Base-by-base conservation (phyloP, 768 basidiomycete species). In the Psilocybe cubensis region DNA sequence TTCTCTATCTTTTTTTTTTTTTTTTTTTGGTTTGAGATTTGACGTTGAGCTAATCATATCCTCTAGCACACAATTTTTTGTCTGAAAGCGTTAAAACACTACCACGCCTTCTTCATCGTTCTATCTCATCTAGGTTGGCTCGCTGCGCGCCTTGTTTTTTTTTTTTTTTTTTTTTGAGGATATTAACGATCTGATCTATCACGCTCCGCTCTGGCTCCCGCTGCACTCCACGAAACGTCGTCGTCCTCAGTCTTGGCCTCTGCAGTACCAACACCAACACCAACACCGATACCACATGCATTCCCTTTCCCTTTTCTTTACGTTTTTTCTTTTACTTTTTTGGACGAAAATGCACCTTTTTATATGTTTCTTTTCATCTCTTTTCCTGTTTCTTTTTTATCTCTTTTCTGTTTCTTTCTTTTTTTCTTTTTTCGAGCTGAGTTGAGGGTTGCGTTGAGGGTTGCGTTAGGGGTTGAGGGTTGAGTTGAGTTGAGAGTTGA, bases 51-150 rank as follows among this genome's bases (percentile, higher is more conserved):
- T n/a, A n/a, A n/a, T n/a, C n/a, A n/a, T n/a, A n/a, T n/a, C n/a
- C n/a, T 27, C 21, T 44, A 92, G 91, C 78, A 93, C 91, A 57
- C 91, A 93, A 72, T 93, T 92, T 79, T 92, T 92, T 78, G 89
- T 93, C 72, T 93, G 79, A 87, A n/a, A n/a, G n/a, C n/a, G n/a
- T n/a, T n/a, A n/a, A n/a, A n/a, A n/a, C n/a, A n/a, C n/a, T n/a
- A n/a, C n/a, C n/a, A n/a, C n/a, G 53, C 40, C 58, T 50, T 41
- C 48, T 31, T 55, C 42, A 50, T 25, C 24, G 18, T 35, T 46
- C 45, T 56, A 40, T 29, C 43, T 42, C 47, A 49, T 44, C 51
- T 50, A 57, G n/a, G 12, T 51, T 52, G 44, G 41, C 41, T 29
- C 43, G 43, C 56, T 57, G 38, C 33, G 47, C 38, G n/a, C 60